A percentile compares a stretch with the other conserved stretches of the same genome.
Conservation (phyloP, 805 yeast species). For the Yamadazyma laniorum region DNA sequence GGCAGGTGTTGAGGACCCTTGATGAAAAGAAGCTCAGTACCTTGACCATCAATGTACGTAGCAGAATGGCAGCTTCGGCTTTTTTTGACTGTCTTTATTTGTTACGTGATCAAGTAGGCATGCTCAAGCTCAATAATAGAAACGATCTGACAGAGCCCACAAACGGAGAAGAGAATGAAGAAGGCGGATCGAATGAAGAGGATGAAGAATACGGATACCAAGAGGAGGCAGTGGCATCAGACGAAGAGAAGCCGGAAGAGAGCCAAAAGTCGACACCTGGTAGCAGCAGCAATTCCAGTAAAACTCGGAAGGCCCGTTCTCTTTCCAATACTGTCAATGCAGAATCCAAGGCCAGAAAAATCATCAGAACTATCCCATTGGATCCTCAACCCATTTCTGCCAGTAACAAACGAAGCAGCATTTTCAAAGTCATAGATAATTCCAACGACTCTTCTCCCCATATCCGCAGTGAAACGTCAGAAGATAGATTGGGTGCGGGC, state of each 20-base stretch:
- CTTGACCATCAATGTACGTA: constrained; percentile 57
- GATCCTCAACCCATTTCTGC: constrained; percentile 75
- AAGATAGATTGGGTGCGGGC: neutral
- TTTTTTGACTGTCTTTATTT: constrained; percentile 89
- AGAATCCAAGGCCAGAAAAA: constrained; percentile 69
- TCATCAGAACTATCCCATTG: constrained; percentile 74
- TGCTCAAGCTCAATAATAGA: constrained; percentile 56
- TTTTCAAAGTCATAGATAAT: constrained; percentile 37
- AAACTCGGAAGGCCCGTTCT: constrained; percentile 43
- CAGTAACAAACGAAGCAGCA: constrained; percentile 31
- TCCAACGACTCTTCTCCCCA: constrained; percentile 33
- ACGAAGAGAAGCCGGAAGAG: constrained; percentile 15
- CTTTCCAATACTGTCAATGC: constrained; percentile 59
- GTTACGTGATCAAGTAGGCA: constrained; percentile 82
- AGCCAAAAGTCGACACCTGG: constrained; percentile 39
- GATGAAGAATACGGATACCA: constrained; percentile 22
- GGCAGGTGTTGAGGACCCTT: constrained; percentile 79
- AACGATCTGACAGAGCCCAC: constrained; percentile 22
- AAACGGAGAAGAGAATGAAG: constrained; percentile 28
- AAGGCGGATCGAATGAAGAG: constrained; percentile 22
- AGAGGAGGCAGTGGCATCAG: constrained; percentile 22
- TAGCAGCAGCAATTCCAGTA: constrained; percentile 30
- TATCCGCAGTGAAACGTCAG: constrained; percentile 9
- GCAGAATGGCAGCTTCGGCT: constrained; percentile 89
- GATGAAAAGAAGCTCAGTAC: constrained; percentile 48